Base-by-base conservation (phyloP, 306 rosid species). In the Chamaecrista fasciculata region DNA sequence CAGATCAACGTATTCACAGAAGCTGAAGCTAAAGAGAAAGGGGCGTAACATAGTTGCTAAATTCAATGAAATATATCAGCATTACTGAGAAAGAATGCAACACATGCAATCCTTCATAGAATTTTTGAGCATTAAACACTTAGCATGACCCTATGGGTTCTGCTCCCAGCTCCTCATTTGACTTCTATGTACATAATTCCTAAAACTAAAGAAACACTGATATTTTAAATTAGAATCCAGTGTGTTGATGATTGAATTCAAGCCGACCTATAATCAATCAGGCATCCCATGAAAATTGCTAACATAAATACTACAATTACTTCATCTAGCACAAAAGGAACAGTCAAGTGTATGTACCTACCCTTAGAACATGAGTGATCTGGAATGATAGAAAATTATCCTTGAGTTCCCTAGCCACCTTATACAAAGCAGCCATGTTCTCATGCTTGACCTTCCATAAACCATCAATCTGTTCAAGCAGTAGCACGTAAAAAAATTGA, bases 291-390 rank as follows among this genome's bases (percentile, higher is more conserved):
- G 63, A 25, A 63, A 62, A 36, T 62, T 31, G 47, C 62, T 29
- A 57, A 66, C 53, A 42, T 48, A 28, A 50, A 50, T 21, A 55
- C 42, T 11, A 71, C 52, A 62, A 58, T 49, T 12, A 75, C 58
- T 65, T 59, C n/a, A 26, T 18, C 20, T 3, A 65, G 12, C 48
- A 43, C 21, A 42, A 62, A 66, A 33, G 6, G 52, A 66, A 66
- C 50, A 64, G 57, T 23, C 58, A 78, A 81, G 51, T 52, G 62
- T 66, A 59, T 48, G 60, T 66, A 68, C 97, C 11, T 74, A 94
- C 98, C 97, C 97, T 79, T 79, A 88, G 81, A 80, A 94, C 89
- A 79, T 94, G 97, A 78, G 21, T 72, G 68, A 94, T 84, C 84
- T 94, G 58, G 81, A 94, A 90, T 24, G 95, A 91, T 14, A 46